Base-by-base conservation (phyloP, 768 basidiomycete species). In the Fistulinella prunicolor region DNA sequence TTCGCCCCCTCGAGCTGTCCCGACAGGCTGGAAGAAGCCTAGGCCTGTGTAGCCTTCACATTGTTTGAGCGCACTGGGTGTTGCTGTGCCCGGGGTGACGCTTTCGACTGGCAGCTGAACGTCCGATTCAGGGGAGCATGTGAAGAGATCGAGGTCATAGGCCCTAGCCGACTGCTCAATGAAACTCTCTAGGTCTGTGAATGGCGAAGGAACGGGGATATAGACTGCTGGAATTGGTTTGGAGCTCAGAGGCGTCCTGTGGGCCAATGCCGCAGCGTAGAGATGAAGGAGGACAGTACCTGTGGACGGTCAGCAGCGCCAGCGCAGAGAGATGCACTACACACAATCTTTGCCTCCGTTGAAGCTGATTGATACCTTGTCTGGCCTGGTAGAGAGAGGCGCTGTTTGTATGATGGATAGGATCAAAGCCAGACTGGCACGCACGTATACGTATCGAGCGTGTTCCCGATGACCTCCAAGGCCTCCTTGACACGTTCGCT, bases 261-360 rank as follows among this genome's bases (percentile, higher is more conserved):
- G 74, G 19, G 80, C 81, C 19, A 95, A 68, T 6, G 80, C 84
- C 0, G 83, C 91, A 6, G 85, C 86, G 47, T 86, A 86, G 28
- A 98, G 80, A 63, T 96, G 94, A 10, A 98, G 74, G 21, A 98
- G 78, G n/a, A 96, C 93, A 5, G 94, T 98, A 63, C 94, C 94
- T 97, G 60, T 40, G 44, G 38, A 49, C 46, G 8, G 34, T 57
- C 10, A 55, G 44, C 34, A 26, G 20, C 22, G 32, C 29, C 13
- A 9, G 28, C 4, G 22, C 22, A 26, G 38, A 39, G 24, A 24
- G 9, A 24, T 7, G 20, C n/a, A 13, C 22, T 13, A 74, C 84
- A 58, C 60, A 95, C 96, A 99, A 63, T 99, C 96, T 67, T 99
- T 99, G 44, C 96, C 96, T 9, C 96, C 96, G 57, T 98, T 99